A percentile compares a stretch with the other conserved stretches of the same genome.
Conservation (phyloP, 345 rosid species). For the Luvunga scandens region DNA sequence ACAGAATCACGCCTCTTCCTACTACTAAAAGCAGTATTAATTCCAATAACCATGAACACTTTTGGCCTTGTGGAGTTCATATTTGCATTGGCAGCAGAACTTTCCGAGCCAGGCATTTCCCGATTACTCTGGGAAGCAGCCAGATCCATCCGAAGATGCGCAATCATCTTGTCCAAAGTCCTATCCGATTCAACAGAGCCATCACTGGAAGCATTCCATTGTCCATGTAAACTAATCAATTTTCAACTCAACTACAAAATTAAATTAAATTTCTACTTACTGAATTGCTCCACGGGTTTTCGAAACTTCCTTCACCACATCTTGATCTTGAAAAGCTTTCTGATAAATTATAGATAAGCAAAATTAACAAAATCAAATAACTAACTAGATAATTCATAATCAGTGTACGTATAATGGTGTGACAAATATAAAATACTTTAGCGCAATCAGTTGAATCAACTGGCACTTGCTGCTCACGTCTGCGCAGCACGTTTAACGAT, state of each 20-base stretch:
- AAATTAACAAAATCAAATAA: background rate
- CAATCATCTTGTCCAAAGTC: constrained; percentile 76
- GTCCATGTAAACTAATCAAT: background rate
- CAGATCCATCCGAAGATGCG: constrained; percentile 65
- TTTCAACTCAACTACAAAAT: background rate
- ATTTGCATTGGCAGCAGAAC: constrained; percentile 29
- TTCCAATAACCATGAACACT: constrained; percentile 87
- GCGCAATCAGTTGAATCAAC: constrained; percentile 52
- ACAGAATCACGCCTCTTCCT: constrained; percentile 96
- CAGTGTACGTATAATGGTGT: background rate
- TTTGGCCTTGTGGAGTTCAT: constrained; percentile 43
- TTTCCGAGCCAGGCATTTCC: constrained; percentile 38
- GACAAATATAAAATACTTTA: constrained; percentile 40
- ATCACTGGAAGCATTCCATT: background rate
- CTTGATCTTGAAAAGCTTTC: constrained; percentile 42
- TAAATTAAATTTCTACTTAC: constrained; percentile 43
- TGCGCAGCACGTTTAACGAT: constrained; percentile 32
- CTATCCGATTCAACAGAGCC: constrained; percentile 31
- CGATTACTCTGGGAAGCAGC: constrained; percentile 58
- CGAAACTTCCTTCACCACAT: constrained; percentile 62
- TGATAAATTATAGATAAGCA: background rate
- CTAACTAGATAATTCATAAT: background rate
- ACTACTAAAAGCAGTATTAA: constrained; percentile 95
- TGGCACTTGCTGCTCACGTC: constrained; percentile 62
- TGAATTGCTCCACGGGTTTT: constrained; percentile 78